Conservation (phyloP, 345 rosid genomes). For the Salix udensis region DNA sequence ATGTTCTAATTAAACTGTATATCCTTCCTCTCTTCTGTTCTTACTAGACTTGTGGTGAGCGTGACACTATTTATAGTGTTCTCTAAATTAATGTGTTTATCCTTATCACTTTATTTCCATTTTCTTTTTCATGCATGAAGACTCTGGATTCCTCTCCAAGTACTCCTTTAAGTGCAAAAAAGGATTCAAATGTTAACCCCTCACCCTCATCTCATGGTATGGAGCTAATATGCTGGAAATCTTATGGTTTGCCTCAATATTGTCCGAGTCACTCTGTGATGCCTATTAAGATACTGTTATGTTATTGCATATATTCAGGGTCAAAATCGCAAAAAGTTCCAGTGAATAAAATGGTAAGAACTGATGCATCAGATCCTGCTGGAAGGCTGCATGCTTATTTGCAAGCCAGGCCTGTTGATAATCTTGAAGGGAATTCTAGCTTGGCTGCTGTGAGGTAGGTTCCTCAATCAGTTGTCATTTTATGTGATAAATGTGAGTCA, state of each 20-base stretch:
- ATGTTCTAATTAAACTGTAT: too few species aligned
- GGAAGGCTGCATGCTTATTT: slow-evolving; percentile 88
- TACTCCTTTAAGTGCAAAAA: slow-evolving; percentile 29
- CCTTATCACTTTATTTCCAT: slow-evolving; percentile 6
- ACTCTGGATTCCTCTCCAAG: slow-evolving; percentile 52
- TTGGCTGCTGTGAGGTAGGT: slow-evolving; percentile 71
- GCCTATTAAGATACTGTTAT: too few species aligned
- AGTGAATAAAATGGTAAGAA: slow-evolving; percentile 81
- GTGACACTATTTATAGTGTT: too few species aligned
- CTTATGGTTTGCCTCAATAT: neutral
- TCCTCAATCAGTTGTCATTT: slow-evolving; percentile 1
- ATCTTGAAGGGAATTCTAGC: slow-evolving; percentile 38
- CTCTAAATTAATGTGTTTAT: neutral
- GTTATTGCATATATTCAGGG: slow-evolving; percentile 29
- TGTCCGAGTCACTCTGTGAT: too few species aligned
- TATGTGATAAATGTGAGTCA: too few species aligned
- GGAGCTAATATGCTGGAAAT: neutral
- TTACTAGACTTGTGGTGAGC: neutral
- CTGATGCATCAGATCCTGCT: slow-evolving; percentile 80
- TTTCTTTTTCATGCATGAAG: slow-evolving; percentile 33
- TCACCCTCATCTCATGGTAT: slow-evolving; percentile 29
- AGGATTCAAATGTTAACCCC: slow-evolving; percentile 38
- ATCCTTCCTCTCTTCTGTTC: neutral
- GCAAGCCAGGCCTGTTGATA: slow-evolving; percentile 44
- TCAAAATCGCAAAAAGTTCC: slow-evolving; percentile 66